These are phyloP conservation scores for Chaetomium globosum DNA, from an alignment of 2,329 filamentous ascomycete species.

Conservation along the genomic window DNA sequence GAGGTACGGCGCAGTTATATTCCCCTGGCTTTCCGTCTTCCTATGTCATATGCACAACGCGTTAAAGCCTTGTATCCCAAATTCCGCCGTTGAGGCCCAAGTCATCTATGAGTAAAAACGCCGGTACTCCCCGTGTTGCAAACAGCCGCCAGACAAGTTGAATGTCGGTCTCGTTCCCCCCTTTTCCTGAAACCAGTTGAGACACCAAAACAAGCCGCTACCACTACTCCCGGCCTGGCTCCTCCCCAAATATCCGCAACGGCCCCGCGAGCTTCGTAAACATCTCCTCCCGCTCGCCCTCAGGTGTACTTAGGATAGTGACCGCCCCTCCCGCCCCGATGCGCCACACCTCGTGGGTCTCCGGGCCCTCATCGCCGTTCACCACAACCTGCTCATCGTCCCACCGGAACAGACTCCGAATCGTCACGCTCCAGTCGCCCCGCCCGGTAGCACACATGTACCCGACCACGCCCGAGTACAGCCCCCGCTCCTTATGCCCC, in stretches of 20 bases:
- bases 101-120: constrained; percentile 16
- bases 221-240: constrained; percentile 23
- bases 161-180: constrained; percentile 31
- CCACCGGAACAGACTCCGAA: constrained; percentile 77
- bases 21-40: not conserved
- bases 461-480: constrained; percentile 88
- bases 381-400: constrained; percentile 61
- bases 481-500: constrained; percentile 61
- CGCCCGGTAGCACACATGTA: constrained; percentile 85
- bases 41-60: constrained; percentile 16
- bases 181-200: constrained; percentile 5
- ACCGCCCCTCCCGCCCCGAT: constrained; percentile 90
- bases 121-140: not conserved
- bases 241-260: constrained; percentile 53
- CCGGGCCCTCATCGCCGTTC: constrained; percentile 38
- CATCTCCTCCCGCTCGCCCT: constrained; percentile 91
- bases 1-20: not conserved
- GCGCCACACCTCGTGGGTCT: constrained; percentile 66
- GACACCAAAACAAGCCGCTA: not conserved
- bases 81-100: constrained; percentile 23
- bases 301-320: constrained; percentile 77
- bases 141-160: constrained; percentile 34
- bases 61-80: constrained; percentile 25
- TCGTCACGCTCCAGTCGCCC: constrained; percentile 90
- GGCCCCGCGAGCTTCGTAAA: constrained; percentile 68